Conservation (phyloP, 2,329 filamentous ascomycete genomes). For the Phialophora expanda region DNA sequence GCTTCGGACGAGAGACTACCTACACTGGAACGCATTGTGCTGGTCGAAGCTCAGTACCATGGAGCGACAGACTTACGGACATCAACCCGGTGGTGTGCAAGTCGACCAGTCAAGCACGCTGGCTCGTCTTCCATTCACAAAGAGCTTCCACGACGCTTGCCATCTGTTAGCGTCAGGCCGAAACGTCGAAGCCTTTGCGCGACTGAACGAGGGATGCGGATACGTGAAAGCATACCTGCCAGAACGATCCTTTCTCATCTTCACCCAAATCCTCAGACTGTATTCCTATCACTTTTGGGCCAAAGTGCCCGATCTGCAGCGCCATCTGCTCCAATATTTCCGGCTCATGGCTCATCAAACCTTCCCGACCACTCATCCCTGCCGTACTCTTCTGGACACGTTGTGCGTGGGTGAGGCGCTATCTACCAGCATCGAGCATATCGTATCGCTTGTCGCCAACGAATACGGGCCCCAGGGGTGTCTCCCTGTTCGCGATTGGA, state of each 20-base stretch:
- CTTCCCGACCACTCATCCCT: background rate
- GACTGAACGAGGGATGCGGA: background rate
- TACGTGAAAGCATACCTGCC: background rate
- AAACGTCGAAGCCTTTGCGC: background rate
- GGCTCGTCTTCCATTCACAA: background rate
- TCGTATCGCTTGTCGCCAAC: background rate
- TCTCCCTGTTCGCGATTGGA: background rate
- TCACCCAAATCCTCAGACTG: background rate
- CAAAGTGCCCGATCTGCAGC: background rate
- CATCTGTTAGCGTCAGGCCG: background rate
- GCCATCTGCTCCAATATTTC: background rate
- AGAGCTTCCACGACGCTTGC: conserved; percentile 1
- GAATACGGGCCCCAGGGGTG: background rate
- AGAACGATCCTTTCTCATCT: background rate
- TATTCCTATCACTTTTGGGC: conserved; percentile 2
- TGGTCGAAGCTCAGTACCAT: background rate
- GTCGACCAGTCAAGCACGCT: background rate
- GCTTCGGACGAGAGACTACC: background rate
- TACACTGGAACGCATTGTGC: background rate
- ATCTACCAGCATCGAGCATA: background rate
- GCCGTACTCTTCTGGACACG: background rate
- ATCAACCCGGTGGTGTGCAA: background rate
- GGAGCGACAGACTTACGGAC: background rate
- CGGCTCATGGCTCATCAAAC: background rate
- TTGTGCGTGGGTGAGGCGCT: background rate